phyloP scores from a whole-genome alignment of 2,329 filamentous ascomycete genomes.

The Aureobasidium subglaciale region DNA sequence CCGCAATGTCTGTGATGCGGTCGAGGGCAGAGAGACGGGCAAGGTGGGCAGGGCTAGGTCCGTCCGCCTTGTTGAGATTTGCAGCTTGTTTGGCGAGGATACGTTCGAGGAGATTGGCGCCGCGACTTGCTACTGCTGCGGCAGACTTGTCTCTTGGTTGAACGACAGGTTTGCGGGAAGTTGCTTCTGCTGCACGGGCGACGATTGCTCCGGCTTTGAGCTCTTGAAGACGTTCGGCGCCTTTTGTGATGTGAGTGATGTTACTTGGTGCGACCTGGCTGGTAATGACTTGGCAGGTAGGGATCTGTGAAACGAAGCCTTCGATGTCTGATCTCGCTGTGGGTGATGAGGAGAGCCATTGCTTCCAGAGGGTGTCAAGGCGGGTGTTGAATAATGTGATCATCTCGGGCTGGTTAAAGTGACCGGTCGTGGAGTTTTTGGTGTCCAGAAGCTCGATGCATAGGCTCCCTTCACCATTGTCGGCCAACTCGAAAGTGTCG shows the following conservation, averaged over 20 bases:
- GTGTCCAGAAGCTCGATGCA: constrained; percentile 34
- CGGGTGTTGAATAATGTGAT: constrained; percentile 45
- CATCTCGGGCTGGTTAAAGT: constrained; percentile 40
- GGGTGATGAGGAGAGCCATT: constrained; percentile 30
- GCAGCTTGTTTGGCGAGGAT: constrained; percentile 44
- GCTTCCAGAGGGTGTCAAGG: constrained; percentile 40
- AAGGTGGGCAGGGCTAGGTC: constrained; percentile 36
- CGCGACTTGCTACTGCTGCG: constrained; percentile 31
- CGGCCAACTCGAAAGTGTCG: constrained; percentile 31
- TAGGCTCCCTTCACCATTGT: constrained; percentile 38
- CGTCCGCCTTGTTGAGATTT: constrained; percentile 30
- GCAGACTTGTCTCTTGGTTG: constrained; percentile 31
- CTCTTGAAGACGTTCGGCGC: constrained; percentile 61
- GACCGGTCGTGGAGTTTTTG: constrained; percentile 22
- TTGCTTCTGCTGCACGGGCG: constrained; percentile 27
- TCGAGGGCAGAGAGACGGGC: constrained; percentile 42
- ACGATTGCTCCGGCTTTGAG: constrained; percentile 47
- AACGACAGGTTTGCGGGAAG: constrained; percentile 19
- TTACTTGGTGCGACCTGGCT: constrained; percentile 45
- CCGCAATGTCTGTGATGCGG: constrained; percentile 39
- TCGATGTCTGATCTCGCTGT: constrained; percentile 32
- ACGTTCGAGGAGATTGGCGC: constrained; percentile 42
- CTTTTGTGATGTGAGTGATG: constrained; percentile 54
- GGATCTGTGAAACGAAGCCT: constrained; percentile 52
- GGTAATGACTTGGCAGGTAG: constrained; percentile 46